phyloP scores from a whole-genome alignment of 169 alveolate species.

The Eimeria praecox region DNA sequence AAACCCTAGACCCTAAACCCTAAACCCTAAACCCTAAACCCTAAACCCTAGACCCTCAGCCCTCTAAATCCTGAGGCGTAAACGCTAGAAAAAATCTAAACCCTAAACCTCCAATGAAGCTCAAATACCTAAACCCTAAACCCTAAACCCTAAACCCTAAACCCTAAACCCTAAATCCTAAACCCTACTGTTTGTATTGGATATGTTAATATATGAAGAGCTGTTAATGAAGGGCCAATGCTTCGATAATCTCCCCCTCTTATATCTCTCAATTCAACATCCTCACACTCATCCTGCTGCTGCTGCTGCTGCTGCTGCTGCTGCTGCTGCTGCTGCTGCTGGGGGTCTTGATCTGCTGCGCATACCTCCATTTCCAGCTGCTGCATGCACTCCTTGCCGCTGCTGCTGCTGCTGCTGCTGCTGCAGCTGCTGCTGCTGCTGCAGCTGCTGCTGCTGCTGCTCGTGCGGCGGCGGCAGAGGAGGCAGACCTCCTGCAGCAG shows the following conservation, averaged over 20 bases:
- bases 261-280: not conserved
- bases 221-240: not conserved
- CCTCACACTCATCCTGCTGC: not conserved
- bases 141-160: constrained; percentile 21
- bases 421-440: not conserved
- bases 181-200: constrained; percentile 24
- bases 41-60: not conserved
- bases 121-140: constrained; percentile 1
- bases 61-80: not conserved
- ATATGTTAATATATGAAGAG: not conserved
- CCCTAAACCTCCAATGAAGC: too few relatives aligned
- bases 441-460: constrained; percentile 43
- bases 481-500: not conserved
- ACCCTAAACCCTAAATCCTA: constrained; percentile 25
- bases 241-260: not conserved
- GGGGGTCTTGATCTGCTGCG: not conserved
- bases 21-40: constrained; percentile 1
- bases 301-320: constrained; percentile 45
- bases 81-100: not conserved
- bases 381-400: not conserved
- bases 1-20: constrained; percentile 26
- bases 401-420: constrained; percentile 27
- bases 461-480: not conserved
- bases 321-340: not conserved
- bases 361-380: not conserved